Percentiles rank a stretch among this genome's conserved stretches.
These are phyloP conservation scores for Rhizopogon rudus DNA, from an alignment of 768 basidiomycete species.

Conservation along the genomic window DNA sequence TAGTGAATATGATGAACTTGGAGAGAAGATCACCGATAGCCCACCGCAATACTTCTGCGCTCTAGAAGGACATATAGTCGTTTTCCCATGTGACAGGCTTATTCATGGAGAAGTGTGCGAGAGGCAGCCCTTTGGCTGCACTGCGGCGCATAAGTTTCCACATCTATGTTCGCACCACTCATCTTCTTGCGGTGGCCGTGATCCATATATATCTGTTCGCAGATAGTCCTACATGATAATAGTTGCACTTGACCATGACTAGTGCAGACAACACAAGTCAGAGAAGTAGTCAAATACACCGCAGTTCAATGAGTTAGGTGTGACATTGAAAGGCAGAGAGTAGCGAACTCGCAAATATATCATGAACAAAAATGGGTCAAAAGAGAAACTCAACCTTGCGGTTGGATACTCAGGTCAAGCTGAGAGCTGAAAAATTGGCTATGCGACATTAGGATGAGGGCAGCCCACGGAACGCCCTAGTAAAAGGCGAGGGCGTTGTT, in stretches of 20 bases:
- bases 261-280: too few species aligned
- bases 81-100: background rate
- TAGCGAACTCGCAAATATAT: background rate
- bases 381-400: background rate
- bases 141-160: too few species aligned
- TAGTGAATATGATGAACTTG: too few species aligned
- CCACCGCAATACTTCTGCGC: background rate
- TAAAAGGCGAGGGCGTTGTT: constrained; percentile 68
- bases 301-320: too few species aligned
- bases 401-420: constrained; percentile 32
- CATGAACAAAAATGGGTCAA: constrained; percentile 5
- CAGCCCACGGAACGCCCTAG: constrained; percentile 62
- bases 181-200: background rate
- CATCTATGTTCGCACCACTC: too few species aligned
- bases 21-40: too few species aligned
- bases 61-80: background rate
- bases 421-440: constrained; percentile 53
- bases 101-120: background rate
- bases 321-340: background rate
- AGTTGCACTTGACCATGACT: too few species aligned
- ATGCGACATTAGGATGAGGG: constrained; percentile 44
- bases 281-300: too few species aligned
- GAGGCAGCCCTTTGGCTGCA: background rate
- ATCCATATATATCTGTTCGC: background rate
- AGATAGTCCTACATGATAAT: too few species aligned